Evolutionary conservation across 805 yeast genomes (phyloP).

Genomic region (Starmerella lactis-condensi): DNA sequence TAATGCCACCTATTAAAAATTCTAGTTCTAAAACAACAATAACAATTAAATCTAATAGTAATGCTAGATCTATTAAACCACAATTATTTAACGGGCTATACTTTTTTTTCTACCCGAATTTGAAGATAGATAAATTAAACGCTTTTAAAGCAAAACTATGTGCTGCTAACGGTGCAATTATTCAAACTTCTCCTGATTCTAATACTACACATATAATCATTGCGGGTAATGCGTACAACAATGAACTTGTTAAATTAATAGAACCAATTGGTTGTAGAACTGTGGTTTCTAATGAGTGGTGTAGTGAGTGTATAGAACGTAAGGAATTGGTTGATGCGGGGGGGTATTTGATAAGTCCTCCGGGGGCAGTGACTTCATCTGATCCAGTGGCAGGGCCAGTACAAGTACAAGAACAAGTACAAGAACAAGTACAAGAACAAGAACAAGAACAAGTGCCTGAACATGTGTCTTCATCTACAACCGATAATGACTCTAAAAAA

Average conservation of each 20-base stretch:
- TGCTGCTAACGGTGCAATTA: slow-evolving; percentile 16
- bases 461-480: slow-evolving; percentile 3
- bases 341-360: not conserved
- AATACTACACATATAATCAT: slow-evolving; percentile 19
- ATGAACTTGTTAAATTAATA: too few relatives aligned
- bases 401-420: slow-evolving; percentile 26
- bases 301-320: slow-evolving; percentile 20
- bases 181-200: slow-evolving; percentile 5
- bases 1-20: not conserved
- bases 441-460: slow-evolving; percentile 15
- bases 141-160: slow-evolving; percentile 10
- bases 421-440: too few relatives aligned
- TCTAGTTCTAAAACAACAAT: not conserved
- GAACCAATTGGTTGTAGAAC: too few relatives aligned
- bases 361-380: too few relatives aligned
- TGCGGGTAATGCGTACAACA: too few relatives aligned
- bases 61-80: too few relatives aligned
- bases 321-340: slow-evolving; percentile 10
- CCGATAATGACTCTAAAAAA: not conserved
- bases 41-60: not conserved
- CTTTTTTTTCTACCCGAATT: slow-evolving; percentile 11
- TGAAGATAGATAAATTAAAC: slow-evolving; percentile 6
- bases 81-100: slow-evolving; percentile 4
- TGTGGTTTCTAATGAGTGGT: slow-evolving; percentile 18
- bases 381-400: too few relatives aligned